Percentiles rank a stretch among this genome's conserved stretches.
phyloP scores from a whole-genome alignment of 129 eudicot species.

The Logfia minima region DNA sequence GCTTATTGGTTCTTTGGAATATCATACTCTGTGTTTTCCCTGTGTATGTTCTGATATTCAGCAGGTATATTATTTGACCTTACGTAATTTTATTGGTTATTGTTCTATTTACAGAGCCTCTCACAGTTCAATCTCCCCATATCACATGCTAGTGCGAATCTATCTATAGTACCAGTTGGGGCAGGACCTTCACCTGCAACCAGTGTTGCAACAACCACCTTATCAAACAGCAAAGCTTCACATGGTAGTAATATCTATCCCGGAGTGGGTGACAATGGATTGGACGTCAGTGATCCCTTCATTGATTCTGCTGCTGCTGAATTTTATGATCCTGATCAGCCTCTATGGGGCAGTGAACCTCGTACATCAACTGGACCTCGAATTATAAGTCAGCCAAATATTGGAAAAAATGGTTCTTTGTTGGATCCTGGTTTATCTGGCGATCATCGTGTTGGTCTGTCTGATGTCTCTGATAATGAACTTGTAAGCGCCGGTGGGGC shows the following conservation, averaged over 20 bases:
- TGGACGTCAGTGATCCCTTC: constrained; percentile 28
- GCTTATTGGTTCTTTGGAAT: neutral
- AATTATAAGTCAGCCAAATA: constrained; percentile 38
- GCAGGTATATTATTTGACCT: neutral
- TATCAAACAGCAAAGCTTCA: constrained; percentile 24
- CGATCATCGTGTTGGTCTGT: too few species aligned
- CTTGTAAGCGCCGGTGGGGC: constrained; percentile 34
- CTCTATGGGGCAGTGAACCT: constrained; percentile 81
- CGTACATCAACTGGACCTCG: constrained; percentile 52
- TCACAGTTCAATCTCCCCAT: constrained; percentile 97
- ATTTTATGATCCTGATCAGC: constrained; percentile 94
- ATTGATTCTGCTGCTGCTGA: constrained; percentile 64
- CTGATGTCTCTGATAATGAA: constrained; percentile 48
- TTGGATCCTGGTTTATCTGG: constrained; percentile 49
- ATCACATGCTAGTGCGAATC: constrained; percentile 66
- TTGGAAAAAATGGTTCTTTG: constrained; percentile 39
- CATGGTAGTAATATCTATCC: constrained; percentile 34
- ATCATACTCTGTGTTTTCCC: neutral
- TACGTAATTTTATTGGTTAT: constrained; percentile 12
- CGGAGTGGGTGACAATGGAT: constrained; percentile 33
- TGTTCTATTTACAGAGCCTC: constrained; percentile 68
- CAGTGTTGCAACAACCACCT: constrained; percentile 45
- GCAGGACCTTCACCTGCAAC: constrained; percentile 55
- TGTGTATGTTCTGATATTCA: constrained; percentile 23
- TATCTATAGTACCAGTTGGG: constrained; percentile 56